Percentiles rank a stretch among this genome's conserved stretches.
phyloP scores from a whole-genome alignment of 805 yeast species.

The Cyberlindnera euphorbiae region DNA sequence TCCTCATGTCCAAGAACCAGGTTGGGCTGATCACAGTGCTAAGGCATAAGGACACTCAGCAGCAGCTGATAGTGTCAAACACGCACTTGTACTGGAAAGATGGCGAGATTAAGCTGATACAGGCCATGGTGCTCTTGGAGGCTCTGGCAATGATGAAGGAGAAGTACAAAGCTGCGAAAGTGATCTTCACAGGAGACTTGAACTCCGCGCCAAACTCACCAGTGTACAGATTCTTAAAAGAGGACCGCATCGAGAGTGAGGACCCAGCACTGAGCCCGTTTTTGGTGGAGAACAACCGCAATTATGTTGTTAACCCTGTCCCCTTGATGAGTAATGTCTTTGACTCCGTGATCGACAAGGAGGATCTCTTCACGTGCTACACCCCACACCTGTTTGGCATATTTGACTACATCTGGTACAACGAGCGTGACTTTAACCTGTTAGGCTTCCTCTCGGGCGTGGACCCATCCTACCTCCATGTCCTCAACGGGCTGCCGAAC shows the following conservation, averaged over 20 bases:
- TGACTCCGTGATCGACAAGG: slow-evolving; percentile 21
- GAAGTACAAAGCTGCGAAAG: slow-evolving; percentile 28
- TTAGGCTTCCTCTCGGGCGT: slow-evolving; percentile 49
- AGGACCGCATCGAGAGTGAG: slow-evolving; percentile 27
- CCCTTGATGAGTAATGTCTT: slow-evolving; percentile 26
- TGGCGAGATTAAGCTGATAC: slow-evolving; percentile 50
- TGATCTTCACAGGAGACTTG: slow-evolving; percentile 52
- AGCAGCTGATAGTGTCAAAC: slow-evolving; percentile 44
- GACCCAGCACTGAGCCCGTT: slow-evolving; percentile 24
- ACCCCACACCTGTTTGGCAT: slow-evolving; percentile 46
- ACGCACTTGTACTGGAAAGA: slow-evolving; percentile 61
- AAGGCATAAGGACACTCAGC: slow-evolving; percentile 37
- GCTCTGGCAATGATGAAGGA: slow-evolving; percentile 27
- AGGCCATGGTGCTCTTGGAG: slow-evolving; percentile 41
- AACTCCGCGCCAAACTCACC: slow-evolving; percentile 48
- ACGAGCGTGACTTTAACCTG: slow-evolving; percentile 34
- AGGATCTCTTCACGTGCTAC: slow-evolving; percentile 36
- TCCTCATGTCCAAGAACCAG: slow-evolving; percentile 45
- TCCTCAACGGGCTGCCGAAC: slow-evolving; percentile 48
- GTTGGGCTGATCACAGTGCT: slow-evolving; percentile 50
- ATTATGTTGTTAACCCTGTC: slow-evolving; percentile 28
- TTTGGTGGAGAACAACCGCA: slow-evolving; percentile 17
- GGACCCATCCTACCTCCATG: slow-evolving; percentile 29
- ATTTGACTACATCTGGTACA: slow-evolving; percentile 57
- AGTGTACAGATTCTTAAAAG: slow-evolving; percentile 41